These are phyloP conservation scores for Cyberlindnera subsufficiens DNA, from an alignment of 805 yeast species.

Conservation along the genomic window DNA sequence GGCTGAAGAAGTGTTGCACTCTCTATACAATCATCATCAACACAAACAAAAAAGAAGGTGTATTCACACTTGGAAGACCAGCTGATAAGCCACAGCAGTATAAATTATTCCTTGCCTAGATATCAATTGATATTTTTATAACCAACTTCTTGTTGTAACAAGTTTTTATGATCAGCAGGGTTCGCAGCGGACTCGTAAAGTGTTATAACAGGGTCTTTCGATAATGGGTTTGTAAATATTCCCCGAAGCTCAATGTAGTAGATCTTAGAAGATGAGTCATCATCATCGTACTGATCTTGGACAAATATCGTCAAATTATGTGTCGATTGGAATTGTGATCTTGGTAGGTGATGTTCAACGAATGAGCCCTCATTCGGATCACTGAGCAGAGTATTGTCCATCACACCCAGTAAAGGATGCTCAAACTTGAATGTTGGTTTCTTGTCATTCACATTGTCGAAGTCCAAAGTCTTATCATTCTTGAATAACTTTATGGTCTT, in stretches of 20 bases:
- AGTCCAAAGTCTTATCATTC: constrained; percentile 66
- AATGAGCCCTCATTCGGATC: constrained; percentile 44
- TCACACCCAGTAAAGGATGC: constrained; percentile 62
- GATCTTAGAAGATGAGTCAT: constrained; percentile 50
- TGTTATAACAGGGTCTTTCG: constrained; percentile 66
- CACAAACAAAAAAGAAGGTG: constrained; percentile 9
- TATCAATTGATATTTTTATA: background rate
- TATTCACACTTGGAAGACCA: constrained; percentile 14
- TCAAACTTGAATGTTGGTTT: constrained; percentile 46
- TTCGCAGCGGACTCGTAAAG: constrained; percentile 89
- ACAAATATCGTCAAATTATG: constrained; percentile 63
- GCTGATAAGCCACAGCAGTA: constrained; percentile 11
- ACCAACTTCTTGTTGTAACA: constrained; percentile 15
- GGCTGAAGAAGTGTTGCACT: constrained; percentile 14
- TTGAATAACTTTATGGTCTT: constrained; percentile 63
- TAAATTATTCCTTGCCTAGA: constrained; percentile 7
- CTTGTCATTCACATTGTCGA: constrained; percentile 47
- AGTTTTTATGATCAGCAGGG: constrained; percentile 74
- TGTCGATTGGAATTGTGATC: constrained; percentile 67
- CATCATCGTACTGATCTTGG: constrained; percentile 56
- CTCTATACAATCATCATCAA: constrained; percentile 17
- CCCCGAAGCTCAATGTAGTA: constrained; percentile 81
- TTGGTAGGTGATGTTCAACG: constrained; percentile 77
- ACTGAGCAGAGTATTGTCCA: constrained; percentile 33
- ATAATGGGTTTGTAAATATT: constrained; percentile 43